Evolutionary conservation across 208 protist genomes (phyloP).

Genomic region (Acanthamoeba lenticulata): DNA sequence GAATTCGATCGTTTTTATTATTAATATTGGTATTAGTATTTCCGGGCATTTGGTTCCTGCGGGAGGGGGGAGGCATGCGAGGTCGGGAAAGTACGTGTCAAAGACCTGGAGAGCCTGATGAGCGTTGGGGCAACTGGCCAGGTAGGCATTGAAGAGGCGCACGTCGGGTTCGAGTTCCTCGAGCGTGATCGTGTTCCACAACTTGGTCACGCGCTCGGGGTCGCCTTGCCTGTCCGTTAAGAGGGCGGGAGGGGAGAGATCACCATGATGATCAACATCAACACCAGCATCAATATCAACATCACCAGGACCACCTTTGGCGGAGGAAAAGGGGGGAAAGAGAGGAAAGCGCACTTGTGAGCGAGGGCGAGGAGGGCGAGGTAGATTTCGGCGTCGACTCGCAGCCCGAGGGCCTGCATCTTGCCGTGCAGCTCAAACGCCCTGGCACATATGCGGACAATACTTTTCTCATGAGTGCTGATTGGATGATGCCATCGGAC

Average conservation of each 20-base stretch:
- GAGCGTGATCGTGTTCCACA: constrained; percentile 32
- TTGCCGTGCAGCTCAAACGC: background rate
- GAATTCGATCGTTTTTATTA: too few species aligned
- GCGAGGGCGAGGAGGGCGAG: constrained; percentile 9
- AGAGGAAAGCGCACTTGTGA: background rate
- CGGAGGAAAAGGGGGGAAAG: background rate
- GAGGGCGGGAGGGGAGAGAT: background rate
- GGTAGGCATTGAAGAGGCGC: background rate
- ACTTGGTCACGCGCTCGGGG: background rate
- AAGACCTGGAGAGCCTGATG: background rate
- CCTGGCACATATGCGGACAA: background rate
- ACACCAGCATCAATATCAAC: background rate
- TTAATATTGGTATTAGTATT: too few species aligned
- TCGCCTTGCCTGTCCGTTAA: background rate
- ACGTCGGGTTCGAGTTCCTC: constrained; percentile 2
- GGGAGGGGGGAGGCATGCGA: too few species aligned
- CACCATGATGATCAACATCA: background rate
- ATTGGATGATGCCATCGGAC: background rate
- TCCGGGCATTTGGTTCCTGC: too few species aligned
- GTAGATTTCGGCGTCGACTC: background rate
- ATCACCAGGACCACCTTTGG: background rate
- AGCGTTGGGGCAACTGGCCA: background rate
- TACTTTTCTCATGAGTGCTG: background rate
- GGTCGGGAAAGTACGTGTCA: too few species aligned
- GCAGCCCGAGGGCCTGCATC: background rate